These are phyloP conservation scores for Xylariales sp. DNA, from an alignment of 2,329 filamentous ascomycete genomes.

Conservation along the genomic window DNA sequence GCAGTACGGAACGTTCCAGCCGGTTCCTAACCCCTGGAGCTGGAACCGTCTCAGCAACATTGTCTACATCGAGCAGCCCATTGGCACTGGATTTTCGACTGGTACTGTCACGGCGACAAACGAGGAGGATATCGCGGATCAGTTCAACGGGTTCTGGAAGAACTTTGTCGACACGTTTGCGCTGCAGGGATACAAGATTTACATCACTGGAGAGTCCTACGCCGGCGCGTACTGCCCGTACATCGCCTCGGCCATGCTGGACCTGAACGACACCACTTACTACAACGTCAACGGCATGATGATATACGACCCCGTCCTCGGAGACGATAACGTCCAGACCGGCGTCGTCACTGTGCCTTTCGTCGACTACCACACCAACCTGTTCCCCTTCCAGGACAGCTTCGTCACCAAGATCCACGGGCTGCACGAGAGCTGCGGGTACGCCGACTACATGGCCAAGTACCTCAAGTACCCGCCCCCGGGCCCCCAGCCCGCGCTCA, in stretches of 20 bases:
- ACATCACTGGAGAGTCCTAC: slow-evolving; percentile 51
- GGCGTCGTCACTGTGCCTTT: slow-evolving; percentile 47
- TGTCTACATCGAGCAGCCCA: slow-evolving; percentile 69
- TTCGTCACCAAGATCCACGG: slow-evolving; percentile 49
- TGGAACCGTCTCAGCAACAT: slow-evolving; percentile 76
- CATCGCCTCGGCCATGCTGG: slow-evolving; percentile 49
- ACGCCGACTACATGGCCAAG: slow-evolving; percentile 47
- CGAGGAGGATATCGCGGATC: slow-evolving; percentile 63
- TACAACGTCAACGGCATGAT: slow-evolving; percentile 49
- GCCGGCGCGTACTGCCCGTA: slow-evolving; percentile 52
- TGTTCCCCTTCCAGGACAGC: slow-evolving; percentile 55
- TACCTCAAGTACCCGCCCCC: slow-evolving; percentile 60
- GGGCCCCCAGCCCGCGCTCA: slow-evolving; percentile 46
- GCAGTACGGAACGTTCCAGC: slow-evolving; percentile 65
- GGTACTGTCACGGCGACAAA: slow-evolving; percentile 60
- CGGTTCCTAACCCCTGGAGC: slow-evolving; percentile 63
- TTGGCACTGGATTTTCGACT: slow-evolving; percentile 64
- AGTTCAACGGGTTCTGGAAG: slow-evolving; percentile 72
- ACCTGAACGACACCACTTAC: slow-evolving; percentile 39
- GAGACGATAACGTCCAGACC: slow-evolving; percentile 36
- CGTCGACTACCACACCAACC: slow-evolving; percentile 47
- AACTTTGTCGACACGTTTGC: slow-evolving; percentile 52
- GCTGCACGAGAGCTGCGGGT: slow-evolving; percentile 50
- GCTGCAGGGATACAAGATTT: slow-evolving; percentile 48
- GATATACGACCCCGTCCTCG: slow-evolving; percentile 64